Evolutionary conservation across 768 basidiomycete species (phyloP).

Genomic region (Amanita subjunquillea): DNA sequence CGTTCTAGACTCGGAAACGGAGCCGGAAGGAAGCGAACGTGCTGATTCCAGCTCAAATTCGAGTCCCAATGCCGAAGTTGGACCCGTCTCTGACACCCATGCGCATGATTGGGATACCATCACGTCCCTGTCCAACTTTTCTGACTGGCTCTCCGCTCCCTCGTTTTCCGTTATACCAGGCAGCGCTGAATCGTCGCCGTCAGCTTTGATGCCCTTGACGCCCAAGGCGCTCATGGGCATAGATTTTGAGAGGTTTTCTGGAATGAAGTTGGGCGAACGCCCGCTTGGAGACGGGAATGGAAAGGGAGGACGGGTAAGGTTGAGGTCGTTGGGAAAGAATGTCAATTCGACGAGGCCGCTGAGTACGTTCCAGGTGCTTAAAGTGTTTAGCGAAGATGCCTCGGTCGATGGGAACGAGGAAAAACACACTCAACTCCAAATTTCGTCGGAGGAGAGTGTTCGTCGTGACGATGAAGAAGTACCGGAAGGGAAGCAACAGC

Average conservation of each 20-base stretch:
- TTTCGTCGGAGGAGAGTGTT: not conserved
- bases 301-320: constrained; percentile 18
- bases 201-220: constrained; percentile 7
- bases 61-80: not conserved
- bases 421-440: constrained; percentile 19
- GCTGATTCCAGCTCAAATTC: not conserved
- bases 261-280: constrained; percentile 3
- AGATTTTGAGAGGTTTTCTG: constrained; percentile 11
- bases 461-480: not conserved
- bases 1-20: constrained; percentile 26
- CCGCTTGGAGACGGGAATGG: constrained; percentile 10
- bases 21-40: not conserved
- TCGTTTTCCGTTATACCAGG: constrained; percentile 23
- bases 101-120: constrained; percentile 25
- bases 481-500: not conserved
- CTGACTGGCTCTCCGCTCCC: constrained; percentile 49
- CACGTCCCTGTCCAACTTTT: constrained; percentile 40
- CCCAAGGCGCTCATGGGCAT: constrained; percentile 37
- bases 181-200: constrained; percentile 1
- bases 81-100: not conserved
- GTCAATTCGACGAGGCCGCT: too few relatives aligned
- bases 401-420: too few relatives aligned
- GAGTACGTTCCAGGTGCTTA: too few relatives aligned
- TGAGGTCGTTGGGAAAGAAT: constrained; percentile 13
- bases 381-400: too few relatives aligned